Base-by-base conservation (phyloP, 139 green algal genomes). In the Micractinium conductrix region DNA sequence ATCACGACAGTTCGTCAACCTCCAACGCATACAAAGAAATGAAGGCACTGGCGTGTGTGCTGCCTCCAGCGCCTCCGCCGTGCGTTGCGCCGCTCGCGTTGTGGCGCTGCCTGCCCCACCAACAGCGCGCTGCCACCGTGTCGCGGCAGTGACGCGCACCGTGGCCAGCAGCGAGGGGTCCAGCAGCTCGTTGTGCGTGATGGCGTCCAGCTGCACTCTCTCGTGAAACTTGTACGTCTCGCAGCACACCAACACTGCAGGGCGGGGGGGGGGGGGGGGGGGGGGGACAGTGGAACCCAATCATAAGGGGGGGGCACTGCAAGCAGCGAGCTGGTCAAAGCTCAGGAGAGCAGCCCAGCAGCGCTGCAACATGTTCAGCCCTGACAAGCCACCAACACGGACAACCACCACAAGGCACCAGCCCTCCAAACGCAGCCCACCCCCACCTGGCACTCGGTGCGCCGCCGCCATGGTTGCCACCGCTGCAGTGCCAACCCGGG, bases 181-280 rank as follows among this genome's bases (percentile, higher is more conserved):
- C 26, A 95, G 94, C 68, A 99, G 91, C 91, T 99, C 97, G 83
- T 99, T 99, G 86, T 93, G 88, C 14, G 95, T 98, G 89, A 99
- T 97, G 73, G 88, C 90, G 87, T 98, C 95, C 71, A 98, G 90
- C 92, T 98, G 93, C 55, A 94, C 91, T 50, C 88, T 87, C 55
- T 93, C 84, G 42, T 89, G 84, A 80, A 99, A 99, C 93, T 99
- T 99, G 93, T 96, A 95, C 40, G 95, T 98, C 90, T 99, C 94
- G 83, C 92, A 97, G 89, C 92, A 97, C 37, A 99, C 91, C 68
- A 83, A 43, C 60, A 83, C 78, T 83, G 76, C 76, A 40, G 35
- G 22, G 21, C 4, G 50, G 2, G 2, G 35, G 19, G 40, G 24
- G 19, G 68, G 37, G 68, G 63, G n/a, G 2, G 68, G 38, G 37